Percentiles rank a stretch among this genome's conserved stretches.
phyloP scores from a whole-genome alignment of 306 rosid species.

The Castanopsis chinensis region DNA sequence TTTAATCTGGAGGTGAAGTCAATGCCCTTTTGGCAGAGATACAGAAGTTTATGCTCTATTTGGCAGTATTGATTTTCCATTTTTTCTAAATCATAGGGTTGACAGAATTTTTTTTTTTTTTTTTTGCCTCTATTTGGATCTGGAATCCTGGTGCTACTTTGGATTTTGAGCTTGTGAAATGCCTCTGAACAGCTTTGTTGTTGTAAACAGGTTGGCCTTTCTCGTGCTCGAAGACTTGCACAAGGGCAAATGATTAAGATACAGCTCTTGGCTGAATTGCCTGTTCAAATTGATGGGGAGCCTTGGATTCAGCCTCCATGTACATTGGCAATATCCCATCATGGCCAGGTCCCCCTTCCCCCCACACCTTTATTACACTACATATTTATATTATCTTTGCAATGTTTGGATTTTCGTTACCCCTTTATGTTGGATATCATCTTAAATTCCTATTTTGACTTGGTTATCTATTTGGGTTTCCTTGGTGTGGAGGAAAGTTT shows the following conservation, averaged over 20 bases:
- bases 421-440: no score
- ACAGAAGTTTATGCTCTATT: not conserved
- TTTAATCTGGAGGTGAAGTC: not conserved
- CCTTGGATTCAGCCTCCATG: constrained; percentile 92
- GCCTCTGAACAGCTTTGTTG: constrained; percentile 15
- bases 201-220: constrained; percentile 82
- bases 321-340: constrained; percentile 75
- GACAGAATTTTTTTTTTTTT: not conserved
- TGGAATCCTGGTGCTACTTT: not conserved
- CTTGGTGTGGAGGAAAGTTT: no score
- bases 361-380: constrained; percentile 10
- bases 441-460: no score
- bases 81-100: not conserved
- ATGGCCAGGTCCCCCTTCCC: constrained; percentile 74
- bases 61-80: not conserved
- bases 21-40: not conserved
- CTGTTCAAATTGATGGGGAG: constrained; percentile 98
- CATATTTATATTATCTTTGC: not conserved
- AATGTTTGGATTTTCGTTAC: not conserved
- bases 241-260: constrained; percentile 93
- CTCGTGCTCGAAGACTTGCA: constrained; percentile 97
- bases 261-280: constrained; percentile 69
- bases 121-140: not conserved
- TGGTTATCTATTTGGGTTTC: no score
- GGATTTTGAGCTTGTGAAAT: constrained; percentile 12